Conservation (phyloP, 2,329 filamentous ascomycete species). For the Metarhizium rileyi region DNA sequence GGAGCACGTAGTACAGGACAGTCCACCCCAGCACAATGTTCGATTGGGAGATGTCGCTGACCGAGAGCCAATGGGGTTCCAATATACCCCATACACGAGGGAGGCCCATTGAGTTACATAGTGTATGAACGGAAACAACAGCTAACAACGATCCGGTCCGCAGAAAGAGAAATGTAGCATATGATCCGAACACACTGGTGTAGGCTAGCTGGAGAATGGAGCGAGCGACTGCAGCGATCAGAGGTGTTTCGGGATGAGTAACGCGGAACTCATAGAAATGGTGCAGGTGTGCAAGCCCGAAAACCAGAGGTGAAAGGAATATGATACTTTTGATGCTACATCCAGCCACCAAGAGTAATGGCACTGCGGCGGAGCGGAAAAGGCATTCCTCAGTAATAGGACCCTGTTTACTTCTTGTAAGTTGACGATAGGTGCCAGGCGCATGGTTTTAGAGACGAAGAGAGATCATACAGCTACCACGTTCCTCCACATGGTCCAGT, state of each 20-base stretch:
- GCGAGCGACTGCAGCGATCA: conserved; percentile 53
- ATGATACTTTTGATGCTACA: conserved; percentile 51
- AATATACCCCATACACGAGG: conserved; percentile 78
- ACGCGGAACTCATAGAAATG: conserved; percentile 93
- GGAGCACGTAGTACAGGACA: conserved; percentile 65
- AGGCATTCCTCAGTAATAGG: conserved; percentile 89
- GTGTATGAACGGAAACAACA: conserved; percentile 67
- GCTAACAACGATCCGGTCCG: conserved; percentile 74
- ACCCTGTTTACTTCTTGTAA: conserved; percentile 42
- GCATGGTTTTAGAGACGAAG: background rate
- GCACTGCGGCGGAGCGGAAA: conserved; percentile 79
- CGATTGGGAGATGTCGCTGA: conserved; percentile 13
- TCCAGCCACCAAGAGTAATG: conserved; percentile 67
- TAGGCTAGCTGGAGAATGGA: conserved; percentile 80
- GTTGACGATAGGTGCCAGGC: background rate
- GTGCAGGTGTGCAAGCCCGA: conserved; percentile 87
- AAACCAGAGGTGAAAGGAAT: conserved; percentile 78
- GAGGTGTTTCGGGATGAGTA: conserved; percentile 61
- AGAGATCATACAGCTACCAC: conserved; percentile 61
- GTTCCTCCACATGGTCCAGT: conserved; percentile 81
- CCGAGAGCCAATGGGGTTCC: conserved; percentile 36
- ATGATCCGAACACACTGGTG: conserved; percentile 88
- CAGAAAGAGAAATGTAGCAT: conserved; percentile 80
- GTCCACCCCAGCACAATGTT: conserved; percentile 47
- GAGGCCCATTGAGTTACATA: conserved; percentile 89